Base-by-base conservation (phyloP, 768 basidiomycete genomes). In the Ramaria rubella region DNA sequence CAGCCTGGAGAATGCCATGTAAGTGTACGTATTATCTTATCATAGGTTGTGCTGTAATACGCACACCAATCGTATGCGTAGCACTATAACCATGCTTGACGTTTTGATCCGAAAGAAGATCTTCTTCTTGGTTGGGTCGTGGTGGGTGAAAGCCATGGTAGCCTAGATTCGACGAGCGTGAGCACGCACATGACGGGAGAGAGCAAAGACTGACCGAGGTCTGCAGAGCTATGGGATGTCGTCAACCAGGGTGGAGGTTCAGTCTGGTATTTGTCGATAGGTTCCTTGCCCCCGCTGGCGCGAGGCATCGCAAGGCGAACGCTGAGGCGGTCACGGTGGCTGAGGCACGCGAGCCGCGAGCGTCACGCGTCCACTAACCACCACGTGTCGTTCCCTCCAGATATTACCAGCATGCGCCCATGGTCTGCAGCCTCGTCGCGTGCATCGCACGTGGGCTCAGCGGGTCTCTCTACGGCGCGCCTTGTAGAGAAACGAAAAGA, bases 401-500 rank as follows among this genome's bases (percentile, higher is more conserved):
- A 36, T 42, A 21, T 29, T 24, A n/a, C n/a, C 23, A 24, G 34
- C n/a, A 59, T 59, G 58, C 52, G 55, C n/a, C 52, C 52, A 23
- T 59, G 54, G 17, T 59, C 58, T 42, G 48, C 53, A 49, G 43
- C 52, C 2, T 55, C 58, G 21, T 36, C 38, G 23, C 58, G 58
- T 29, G 34, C 55, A 38, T 59, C 58, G 21, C 42, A 59, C 31
- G 27, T 49, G 11, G 58, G 54, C 11, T 27, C 55, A 6, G 31
- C 34, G 14, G 52, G 46, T 46, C 30, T 53, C 58, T 5, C 58
- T 5, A 42, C 19, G 26, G 54, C 58, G 17, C 84, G 83, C 61
- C 76, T 87, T 43, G 54, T 75, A 2, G 87, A 90, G 64, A 90
- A 90, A 73, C 90, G 87, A 73, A 90, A 87, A 65, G 88, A 90